phyloP scores from a whole-genome alignment of 176 grass and related monocot species.

The Zea mays region Zm-B73-REFERENCE-NAM-5.0 NC_050104.1:94033001-94033500 shows the following conservation, averaged over 20 bases:
- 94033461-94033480: slow-evolving; percentile 29
- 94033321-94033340: neutral
- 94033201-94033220: neutral
- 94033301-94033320: neutral
- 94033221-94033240: neutral
- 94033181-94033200: neutral
- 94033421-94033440: slow-evolving; percentile 29
- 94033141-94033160: too few species aligned
- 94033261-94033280: too few species aligned
- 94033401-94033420: slow-evolving; percentile 32
- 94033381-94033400: neutral
- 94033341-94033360: neutral
- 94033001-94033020: too few species aligned
- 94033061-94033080: too few species aligned
- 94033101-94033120: too few species aligned
- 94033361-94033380: neutral
- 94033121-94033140: too few species aligned
- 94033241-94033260: neutral
- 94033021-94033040: too few species aligned
- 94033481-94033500: slow-evolving; percentile 26
- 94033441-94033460: slow-evolving; percentile 33
- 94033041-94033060: too few species aligned
- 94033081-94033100: too few species aligned
- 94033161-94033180: too few species aligned
- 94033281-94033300: neutral